A percentile compares a stretch with the other conserved stretches of the same genome.
Evolutionary conservation across 73 alveolate genomes (phyloP).

Genomic region (Paramecium biaurelia): DNA sequence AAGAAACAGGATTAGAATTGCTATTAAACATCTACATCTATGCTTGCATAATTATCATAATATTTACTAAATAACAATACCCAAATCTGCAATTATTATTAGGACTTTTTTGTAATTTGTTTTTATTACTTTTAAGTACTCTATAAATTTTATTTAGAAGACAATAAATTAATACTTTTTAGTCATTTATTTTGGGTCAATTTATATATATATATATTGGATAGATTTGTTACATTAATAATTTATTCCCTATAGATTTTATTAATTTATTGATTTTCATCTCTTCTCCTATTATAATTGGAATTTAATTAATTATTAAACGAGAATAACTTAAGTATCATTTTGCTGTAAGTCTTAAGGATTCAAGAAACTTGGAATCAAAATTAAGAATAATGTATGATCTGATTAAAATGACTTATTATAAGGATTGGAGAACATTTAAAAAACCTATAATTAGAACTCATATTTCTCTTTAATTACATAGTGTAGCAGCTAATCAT

Average conservation of each 20-base stretch:
- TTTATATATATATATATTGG: not conserved
- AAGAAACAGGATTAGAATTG: not conserved
- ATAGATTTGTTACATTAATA: not conserved
- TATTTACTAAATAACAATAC: not conserved
- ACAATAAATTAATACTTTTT: not conserved
- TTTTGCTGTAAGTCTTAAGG: not conserved
- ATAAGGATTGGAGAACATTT: not conserved
- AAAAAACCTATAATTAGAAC: not conserved
- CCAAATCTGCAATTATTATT: not conserved
- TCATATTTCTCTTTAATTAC: not conserved
- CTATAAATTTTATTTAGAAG: not conserved
- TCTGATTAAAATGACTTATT: not conserved
- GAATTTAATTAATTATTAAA: not conserved
- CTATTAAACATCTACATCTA: not conserved
- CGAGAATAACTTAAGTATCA: not conserved
- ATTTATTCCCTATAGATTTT: not conserved
- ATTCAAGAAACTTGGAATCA: not conserved
- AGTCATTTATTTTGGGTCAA: not conserved
- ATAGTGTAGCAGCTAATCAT: not conserved
- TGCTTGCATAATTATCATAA: not conserved
- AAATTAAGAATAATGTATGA: not conserved
- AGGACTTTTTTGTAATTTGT: not conserved
- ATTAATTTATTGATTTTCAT: not conserved
- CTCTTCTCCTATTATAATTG: not conserved
- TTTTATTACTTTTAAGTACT: not conserved